Base-by-base conservation (phyloP, 176 grass and related monocot species). In the Panicum miliaceum region DNA sequence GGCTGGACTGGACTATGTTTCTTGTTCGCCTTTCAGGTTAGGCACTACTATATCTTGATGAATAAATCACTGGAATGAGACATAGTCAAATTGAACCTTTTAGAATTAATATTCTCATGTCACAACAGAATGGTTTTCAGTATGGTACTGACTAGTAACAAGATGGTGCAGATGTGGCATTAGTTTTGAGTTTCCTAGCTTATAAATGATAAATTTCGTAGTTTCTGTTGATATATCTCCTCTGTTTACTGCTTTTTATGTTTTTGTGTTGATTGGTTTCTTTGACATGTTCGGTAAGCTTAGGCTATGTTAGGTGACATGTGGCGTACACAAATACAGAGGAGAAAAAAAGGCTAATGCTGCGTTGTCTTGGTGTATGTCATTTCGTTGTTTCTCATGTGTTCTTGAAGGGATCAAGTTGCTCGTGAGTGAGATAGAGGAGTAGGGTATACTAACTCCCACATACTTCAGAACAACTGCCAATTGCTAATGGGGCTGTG, bases 1-100 rank as follows among this genome's bases (percentile, higher is more conserved):
- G 83, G 90, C 93, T 67, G 93, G 93, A 42, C 71, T 98, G 72
- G 89, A 98, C 65, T 98, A 95, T 76, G 89, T 98, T 76, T 98
- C 93, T 76, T 98, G 96, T 59, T 98, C 96, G 19, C 91, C 93
- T 42, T 95, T 98, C 91, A 98, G 96, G 93, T 98, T 81, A 51
- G 60, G 9, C 13, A 8, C 27, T 56, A 12, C 19, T 18, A 12
- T n/a, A 38, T 75, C 6, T 12, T 40, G 5, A 76, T 57, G 26
- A 58, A 43, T 51, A 40, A 61, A 26, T 41, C 65, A 68, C 29
- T 14, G 12, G 40, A 64, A 52, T 8, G 19, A 50, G 0, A 25
- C 12, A 40, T 6, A n/a, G 37, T 40, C 35, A 66, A 67, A 67
- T 22, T 3, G 35, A 40, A 38, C 18, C 19, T 38, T 18, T 38